A percentile compares a stretch with the other conserved stretches of the same genome.
Conservation (phyloP, 768 basidiomycete genomes). For the Daedaleopsis nitida region DNA sequence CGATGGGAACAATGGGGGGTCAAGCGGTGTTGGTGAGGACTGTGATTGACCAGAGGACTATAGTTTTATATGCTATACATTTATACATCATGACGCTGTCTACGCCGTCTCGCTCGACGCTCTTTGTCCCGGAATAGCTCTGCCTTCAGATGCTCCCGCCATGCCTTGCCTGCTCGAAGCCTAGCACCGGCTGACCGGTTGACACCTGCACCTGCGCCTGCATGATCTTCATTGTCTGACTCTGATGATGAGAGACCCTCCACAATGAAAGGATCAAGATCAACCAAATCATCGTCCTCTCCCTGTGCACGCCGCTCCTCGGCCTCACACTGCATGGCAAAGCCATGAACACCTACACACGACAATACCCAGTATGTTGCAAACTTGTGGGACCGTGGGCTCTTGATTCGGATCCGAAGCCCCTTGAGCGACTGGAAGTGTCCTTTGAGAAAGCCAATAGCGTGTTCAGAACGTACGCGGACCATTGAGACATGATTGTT, state of each 20-base stretch:
- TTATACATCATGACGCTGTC: no score
- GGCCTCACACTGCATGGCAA: constrained; percentile 33
- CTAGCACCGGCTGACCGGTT: no score
- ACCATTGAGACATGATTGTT: constrained; percentile 40
- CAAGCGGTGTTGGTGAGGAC: no score
- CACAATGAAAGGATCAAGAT: background rate
- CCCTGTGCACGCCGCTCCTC: constrained; percentile 23
- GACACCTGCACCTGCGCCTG: no score
- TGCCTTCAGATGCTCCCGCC: background rate
- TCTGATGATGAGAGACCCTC: background rate
- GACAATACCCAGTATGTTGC: constrained; percentile 36
- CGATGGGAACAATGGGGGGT: no score
- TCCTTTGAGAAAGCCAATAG: constrained; percentile 44
- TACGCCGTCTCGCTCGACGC: no score
- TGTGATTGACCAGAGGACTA: no score
- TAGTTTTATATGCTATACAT: no score
- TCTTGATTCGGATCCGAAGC: constrained; percentile 31
- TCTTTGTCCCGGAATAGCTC: background rate
- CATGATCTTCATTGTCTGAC: background rate
- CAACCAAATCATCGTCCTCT: background rate
- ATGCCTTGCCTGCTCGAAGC: background rate
- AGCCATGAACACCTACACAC: constrained; percentile 36
- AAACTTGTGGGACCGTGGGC: constrained; percentile 26
- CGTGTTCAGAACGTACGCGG: constrained; percentile 41
- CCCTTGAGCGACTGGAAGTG: constrained; percentile 38